phyloP scores from a whole-genome alignment of 345 rosid species.

The Orychophragmus violaceus region DNA sequence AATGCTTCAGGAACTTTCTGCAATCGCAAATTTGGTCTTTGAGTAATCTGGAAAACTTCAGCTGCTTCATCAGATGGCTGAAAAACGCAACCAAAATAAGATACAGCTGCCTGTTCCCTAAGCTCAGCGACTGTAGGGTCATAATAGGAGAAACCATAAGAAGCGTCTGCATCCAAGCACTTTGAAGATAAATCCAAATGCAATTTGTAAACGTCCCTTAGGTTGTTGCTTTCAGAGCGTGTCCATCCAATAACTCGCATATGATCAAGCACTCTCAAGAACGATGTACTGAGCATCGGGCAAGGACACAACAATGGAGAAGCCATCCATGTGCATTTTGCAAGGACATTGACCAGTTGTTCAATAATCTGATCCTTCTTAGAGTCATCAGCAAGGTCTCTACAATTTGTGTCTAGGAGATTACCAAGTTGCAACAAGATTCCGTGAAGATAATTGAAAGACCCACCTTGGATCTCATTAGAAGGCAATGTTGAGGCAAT shows the following conservation, averaged over 20 bases:
- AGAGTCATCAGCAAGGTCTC: slow-evolving; percentile 63
- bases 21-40: slow-evolving; percentile 21
- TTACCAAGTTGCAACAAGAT: slow-evolving; percentile 68
- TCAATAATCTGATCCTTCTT: slow-evolving; percentile 78
- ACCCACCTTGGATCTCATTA: slow-evolving; percentile 27
- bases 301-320: slow-evolving; percentile 68
- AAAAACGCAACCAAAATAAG: slow-evolving; percentile 74
- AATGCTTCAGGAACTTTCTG: slow-evolving; percentile 30
- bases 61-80: slow-evolving; percentile 51
- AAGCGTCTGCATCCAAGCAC: slow-evolving; percentile 58
- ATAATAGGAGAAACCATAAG: slow-evolving; percentile 52
- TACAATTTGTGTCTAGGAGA: slow-evolving; percentile 77
- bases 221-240: slow-evolving; percentile 34
- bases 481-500: slow-evolving; percentile 68
- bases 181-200: slow-evolving; percentile 59
- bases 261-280: slow-evolving; percentile 68
- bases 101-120: slow-evolving; percentile 66
- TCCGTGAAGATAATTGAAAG: slow-evolving; percentile 79
- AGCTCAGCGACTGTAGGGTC: slow-evolving; percentile 83
- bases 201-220: slow-evolving; percentile 39
- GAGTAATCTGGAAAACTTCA: slow-evolving; percentile 37
- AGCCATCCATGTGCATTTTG: slow-evolving; percentile 64
- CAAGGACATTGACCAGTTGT: slow-evolving; percentile 50
- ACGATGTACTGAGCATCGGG: slow-evolving; percentile 68
- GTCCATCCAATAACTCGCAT: slow-evolving; percentile 65